These are phyloP conservation scores for Cyamopsis tetragonoloba DNA, from an alignment of 306 rosid genomes.

Conservation along the genomic window DNA sequence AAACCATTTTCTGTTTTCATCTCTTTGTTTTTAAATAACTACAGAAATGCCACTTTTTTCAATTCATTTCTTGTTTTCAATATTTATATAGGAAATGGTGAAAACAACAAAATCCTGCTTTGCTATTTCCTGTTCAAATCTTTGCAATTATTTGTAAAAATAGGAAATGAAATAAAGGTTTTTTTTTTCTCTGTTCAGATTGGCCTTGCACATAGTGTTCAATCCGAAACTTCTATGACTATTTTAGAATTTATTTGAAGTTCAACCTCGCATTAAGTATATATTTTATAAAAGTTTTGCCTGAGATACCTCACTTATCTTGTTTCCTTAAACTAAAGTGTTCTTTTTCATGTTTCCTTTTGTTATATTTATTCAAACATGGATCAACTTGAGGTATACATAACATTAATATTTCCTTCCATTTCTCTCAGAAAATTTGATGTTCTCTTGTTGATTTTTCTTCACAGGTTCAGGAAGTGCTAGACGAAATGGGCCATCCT, in stretches of 20 bases:
- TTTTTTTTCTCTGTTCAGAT: too few relatives aligned
- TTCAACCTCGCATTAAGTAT: too few relatives aligned
- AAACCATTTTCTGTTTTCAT: too few relatives aligned
- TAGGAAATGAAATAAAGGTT: too few relatives aligned
- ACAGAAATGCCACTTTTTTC: too few relatives aligned
- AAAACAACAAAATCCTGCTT: too few relatives aligned
- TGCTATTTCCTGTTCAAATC: too few relatives aligned
- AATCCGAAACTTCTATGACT: not conserved
- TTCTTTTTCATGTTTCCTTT: conserved; percentile 4
- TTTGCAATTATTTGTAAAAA: too few relatives aligned
- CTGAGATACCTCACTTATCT: not conserved
- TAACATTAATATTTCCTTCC: not conserved
- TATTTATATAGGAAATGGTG: too few relatives aligned
- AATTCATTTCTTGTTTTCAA: too few relatives aligned
- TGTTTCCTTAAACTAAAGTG: conserved; percentile 15
- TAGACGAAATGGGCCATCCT: conserved; percentile 88
- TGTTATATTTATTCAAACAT: not conserved
- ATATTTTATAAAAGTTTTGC: not conserved
- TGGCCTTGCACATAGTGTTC: not conserved
- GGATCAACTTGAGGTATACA: not conserved
- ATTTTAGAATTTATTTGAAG: conserved; percentile 7
- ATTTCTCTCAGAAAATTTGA: conserved; percentile 13
- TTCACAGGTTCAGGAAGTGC: conserved; percentile 82
- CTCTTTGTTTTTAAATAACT: too few relatives aligned
- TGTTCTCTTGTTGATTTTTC: not conserved